Percentiles rank a stretch among this genome's conserved stretches.
Evolutionary conservation across 257 asterid species (phyloP).

Genomic region (Plantago elongata): DNA sequence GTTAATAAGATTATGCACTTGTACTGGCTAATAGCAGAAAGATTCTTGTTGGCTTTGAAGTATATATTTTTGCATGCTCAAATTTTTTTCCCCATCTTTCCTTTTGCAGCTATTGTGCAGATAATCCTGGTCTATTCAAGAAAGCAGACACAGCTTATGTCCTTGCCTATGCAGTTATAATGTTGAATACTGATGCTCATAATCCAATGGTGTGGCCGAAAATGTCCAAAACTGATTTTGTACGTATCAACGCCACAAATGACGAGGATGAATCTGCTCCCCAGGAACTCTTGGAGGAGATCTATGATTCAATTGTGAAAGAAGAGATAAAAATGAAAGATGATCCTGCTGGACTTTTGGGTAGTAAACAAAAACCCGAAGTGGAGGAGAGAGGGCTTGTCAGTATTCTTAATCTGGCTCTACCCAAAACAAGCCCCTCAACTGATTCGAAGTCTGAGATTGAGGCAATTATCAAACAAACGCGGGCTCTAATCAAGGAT

Average conservation of each 20-base stretch:
- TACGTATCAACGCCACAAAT: slow-evolving; percentile 68
- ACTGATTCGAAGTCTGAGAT: slow-evolving; percentile 79
- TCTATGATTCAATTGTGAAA: slow-evolving; percentile 88
- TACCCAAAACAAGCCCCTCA: slow-evolving; percentile 68
- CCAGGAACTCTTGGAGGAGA: slow-evolving; percentile 85
- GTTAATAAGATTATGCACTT: neutral
- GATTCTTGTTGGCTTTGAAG: no score
- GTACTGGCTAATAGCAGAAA: slow-evolving; percentile 1
- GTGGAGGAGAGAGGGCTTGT: slow-evolving; percentile 76
- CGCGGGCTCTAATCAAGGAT: slow-evolving; percentile 73
- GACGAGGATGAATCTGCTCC: slow-evolving; percentile 96
- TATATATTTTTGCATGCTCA: neutral
- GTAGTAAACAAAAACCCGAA: slow-evolving; percentile 72
- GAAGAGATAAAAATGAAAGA: slow-evolving; percentile 97
- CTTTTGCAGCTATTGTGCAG: slow-evolving; percentile 83
- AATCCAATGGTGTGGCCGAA: slow-evolving; percentile 98
- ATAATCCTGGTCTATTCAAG: slow-evolving; percentile 91
- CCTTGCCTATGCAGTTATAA: slow-evolving; percentile 98
- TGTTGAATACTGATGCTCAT: slow-evolving; percentile 99
- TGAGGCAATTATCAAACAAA: slow-evolving; percentile 77
- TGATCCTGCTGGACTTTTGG: slow-evolving; percentile 56
- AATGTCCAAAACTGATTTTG: slow-evolving; percentile 94
- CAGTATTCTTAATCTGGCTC: slow-evolving; percentile 90
- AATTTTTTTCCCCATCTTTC: slow-evolving; percentile 15
- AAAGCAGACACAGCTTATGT: slow-evolving; percentile 97